Evolutionary conservation across 225 moss, liverwort and hornwort genomes (phyloP).

Genomic region (Thuidium tamariscinum): DNA sequence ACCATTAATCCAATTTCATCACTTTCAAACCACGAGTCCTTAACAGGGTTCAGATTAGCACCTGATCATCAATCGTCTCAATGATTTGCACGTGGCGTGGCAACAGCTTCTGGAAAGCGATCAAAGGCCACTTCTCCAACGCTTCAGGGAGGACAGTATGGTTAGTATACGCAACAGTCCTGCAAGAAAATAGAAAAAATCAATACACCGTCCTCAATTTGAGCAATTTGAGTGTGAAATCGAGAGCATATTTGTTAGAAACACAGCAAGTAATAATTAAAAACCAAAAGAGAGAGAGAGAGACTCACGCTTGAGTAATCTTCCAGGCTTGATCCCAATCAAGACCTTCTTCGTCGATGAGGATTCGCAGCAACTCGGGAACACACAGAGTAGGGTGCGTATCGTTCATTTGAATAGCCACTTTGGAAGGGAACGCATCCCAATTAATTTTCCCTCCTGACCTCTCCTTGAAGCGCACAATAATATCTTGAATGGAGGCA

Average conservation of each 20-base stretch:
- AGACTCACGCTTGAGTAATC: slow-evolving; percentile 77
- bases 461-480: slow-evolving; percentile 84
- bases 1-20: not conserved
- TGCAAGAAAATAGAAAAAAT: not conserved
- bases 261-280: not conserved
- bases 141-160: slow-evolving; percentile 98
- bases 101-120: slow-evolving; percentile 72
- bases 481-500: slow-evolving; percentile 93
- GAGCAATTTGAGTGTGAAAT: not conserved
- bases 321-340: slow-evolving; percentile 91
- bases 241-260: not conserved
- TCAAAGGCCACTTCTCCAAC: slow-evolving; percentile 92
- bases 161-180: slow-evolving; percentile 93
- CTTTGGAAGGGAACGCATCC: slow-evolving; percentile 79
- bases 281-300: not conserved
- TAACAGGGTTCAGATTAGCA: not conserved
- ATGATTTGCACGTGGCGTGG: slow-evolving; percentile 90
- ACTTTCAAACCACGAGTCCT: not conserved
- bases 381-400: slow-evolving; percentile 93
- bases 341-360: slow-evolving; percentile 73
- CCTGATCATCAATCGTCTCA: slow-evolving; percentile 82
- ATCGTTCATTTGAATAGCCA: slow-evolving; percentile 98
- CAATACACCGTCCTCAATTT: not conserved
- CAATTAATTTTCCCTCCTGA: slow-evolving; percentile 58
- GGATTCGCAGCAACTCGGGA: slow-evolving; percentile 84